A percentile compares a stretch with the other conserved stretches of the same genome.
Evolutionary conservation across 257 asterid genomes (phyloP).

Genomic region (Ocimum tenuiflorum): DNA sequence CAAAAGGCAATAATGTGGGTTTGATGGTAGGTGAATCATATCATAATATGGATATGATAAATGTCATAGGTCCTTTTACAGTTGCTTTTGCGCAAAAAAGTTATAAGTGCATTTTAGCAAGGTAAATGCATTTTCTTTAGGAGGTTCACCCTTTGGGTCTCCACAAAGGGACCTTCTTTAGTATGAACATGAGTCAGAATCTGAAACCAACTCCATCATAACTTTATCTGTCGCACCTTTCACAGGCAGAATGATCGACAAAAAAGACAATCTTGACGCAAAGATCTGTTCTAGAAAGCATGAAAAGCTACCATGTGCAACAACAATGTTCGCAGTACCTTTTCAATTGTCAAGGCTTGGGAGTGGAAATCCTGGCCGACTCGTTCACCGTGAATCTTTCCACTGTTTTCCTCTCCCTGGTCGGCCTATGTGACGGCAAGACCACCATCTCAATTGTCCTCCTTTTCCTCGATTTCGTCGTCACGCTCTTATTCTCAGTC

Average conservation of each 20-base stretch:
- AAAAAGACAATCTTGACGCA: neutral
- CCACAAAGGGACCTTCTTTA: no score
- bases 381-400: constrained; percentile 47
- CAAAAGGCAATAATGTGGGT: no score
- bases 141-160: neutral
- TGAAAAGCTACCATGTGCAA: neutral
- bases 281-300: neutral
- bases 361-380: constrained; percentile 26
- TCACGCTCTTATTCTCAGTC: constrained; percentile 15
- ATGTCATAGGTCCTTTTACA: neutral
- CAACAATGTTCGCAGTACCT: constrained; percentile 31
- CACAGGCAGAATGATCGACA: neutral
- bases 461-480: constrained; percentile 14
- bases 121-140: no score
- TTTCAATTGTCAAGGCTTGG: constrained; percentile 51
- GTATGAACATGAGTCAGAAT: neutral
- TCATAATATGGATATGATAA: no score
- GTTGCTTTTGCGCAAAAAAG: no score
- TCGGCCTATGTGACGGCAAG: constrained; percentile 46
- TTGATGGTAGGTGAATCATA: no score
- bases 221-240: neutral
- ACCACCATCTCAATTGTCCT: constrained; percentile 20
- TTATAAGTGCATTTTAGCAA: no score
- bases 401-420: constrained; percentile 70
- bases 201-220: neutral